A percentile compares a stretch with the other conserved stretches of the same genome.
phyloP scores from a whole-genome alignment of 2,329 filamentous ascomycete species.

The Stemphylium vesicarium region DNA sequence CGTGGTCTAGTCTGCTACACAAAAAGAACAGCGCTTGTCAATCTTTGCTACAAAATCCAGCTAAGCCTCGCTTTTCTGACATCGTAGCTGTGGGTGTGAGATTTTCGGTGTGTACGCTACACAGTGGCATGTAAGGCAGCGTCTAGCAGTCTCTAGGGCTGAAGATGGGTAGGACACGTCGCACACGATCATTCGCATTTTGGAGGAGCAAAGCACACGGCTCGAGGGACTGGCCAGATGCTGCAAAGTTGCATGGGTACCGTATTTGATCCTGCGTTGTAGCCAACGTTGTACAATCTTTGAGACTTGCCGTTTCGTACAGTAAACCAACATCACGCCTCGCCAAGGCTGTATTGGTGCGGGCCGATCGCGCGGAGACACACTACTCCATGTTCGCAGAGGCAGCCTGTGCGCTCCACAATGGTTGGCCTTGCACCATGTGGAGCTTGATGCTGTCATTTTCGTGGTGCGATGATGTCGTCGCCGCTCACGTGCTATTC shows the following conservation, averaged over 20 bases:
- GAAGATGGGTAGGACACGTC: slow-evolving; percentile 14
- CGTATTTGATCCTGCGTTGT: neutral
- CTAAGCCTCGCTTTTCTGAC: slow-evolving; percentile 18
- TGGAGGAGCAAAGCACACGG: neutral
- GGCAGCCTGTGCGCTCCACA: neutral
- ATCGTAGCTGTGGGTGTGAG: slow-evolving; percentile 8
- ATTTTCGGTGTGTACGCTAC: slow-evolving; percentile 8
- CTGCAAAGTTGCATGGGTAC: neutral
- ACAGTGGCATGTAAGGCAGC: slow-evolving; percentile 13
- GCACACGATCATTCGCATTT: slow-evolving; percentile 10
- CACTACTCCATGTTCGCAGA: neutral
- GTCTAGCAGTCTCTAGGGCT: slow-evolving; percentile 7
- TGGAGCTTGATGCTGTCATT: neutral
- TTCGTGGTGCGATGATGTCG: neutral
- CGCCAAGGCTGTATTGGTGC: slow-evolving; percentile 5
- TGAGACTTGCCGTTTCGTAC: slow-evolving; percentile 7
- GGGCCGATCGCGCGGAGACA: slow-evolving; percentile 6
- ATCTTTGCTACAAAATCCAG: slow-evolving; percentile 1
- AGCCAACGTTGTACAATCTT: slow-evolving; percentile 4
- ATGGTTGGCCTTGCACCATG: slow-evolving; percentile 4
- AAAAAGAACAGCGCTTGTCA: slow-evolving; percentile 24
- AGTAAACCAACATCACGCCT: neutral
- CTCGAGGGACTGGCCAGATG: slow-evolving; percentile 8
- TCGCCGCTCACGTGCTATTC: neutral
- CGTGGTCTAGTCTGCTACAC: slow-evolving; percentile 20